Evolutionary conservation across 1,284 basidiomycete species (phyloP).

Genomic region (Cutaneotrichosporon arboriforme): DNA sequence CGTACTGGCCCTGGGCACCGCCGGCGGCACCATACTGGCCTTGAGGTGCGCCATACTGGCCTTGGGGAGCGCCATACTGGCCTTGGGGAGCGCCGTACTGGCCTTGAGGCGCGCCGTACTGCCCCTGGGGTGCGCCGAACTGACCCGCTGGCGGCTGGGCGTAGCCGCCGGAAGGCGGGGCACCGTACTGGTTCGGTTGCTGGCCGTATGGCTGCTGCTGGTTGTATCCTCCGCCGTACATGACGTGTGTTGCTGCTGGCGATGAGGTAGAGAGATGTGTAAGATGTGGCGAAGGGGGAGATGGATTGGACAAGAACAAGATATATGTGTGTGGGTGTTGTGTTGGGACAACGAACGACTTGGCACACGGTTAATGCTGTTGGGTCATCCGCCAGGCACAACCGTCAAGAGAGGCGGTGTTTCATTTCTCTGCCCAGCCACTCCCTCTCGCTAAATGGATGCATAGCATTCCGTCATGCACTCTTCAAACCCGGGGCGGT

Average conservation of each 20-base stretch:
- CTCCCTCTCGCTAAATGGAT: no score
- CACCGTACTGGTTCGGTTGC: constrained; percentile 7
- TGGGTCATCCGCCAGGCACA: not conserved
- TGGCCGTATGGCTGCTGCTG: constrained; percentile 20
- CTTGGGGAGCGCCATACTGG: constrained; percentile 8
- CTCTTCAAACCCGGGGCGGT: no score
- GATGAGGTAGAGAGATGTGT: not conserved
- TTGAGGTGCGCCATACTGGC: constrained; percentile 9
- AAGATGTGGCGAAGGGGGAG: not conserved
- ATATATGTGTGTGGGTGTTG: not conserved
- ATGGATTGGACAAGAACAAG: not conserved
- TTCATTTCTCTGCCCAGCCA: no score
- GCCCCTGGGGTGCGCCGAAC: constrained; percentile 18
- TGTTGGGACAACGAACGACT: not conserved
- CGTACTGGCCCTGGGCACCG: constrained; percentile 14
- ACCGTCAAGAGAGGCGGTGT: no score
- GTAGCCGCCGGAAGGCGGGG: constrained; percentile 3
- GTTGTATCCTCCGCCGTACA: constrained; percentile 5
- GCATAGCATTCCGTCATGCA: no score
- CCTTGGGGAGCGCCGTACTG: constrained; percentile 20
- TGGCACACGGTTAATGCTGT: not conserved
- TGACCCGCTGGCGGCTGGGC: not conserved
- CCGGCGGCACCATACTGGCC: constrained; percentile 8
- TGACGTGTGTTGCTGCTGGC: not conserved
- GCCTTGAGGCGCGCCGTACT: constrained; percentile 11